phyloP scores from a whole-genome alignment of 495 filamentous ascomycete species.

The Hypoxylon intermedium region DNA sequence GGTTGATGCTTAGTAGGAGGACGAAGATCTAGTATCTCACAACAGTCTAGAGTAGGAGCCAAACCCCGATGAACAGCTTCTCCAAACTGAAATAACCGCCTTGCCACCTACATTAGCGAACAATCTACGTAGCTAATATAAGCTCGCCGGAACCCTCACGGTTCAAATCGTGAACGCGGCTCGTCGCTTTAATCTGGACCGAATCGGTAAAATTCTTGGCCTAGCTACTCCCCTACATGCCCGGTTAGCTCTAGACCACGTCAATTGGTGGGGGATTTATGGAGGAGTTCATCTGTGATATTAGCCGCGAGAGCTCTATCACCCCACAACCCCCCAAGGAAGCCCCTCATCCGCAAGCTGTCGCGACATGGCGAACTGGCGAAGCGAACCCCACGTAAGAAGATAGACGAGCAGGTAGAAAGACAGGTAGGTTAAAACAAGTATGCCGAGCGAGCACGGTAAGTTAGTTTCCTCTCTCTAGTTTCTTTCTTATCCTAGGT shows the following conservation, averaged over 20 bases:
- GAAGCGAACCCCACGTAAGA: conserved; percentile 32
- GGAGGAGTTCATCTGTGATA: conserved; percentile 36
- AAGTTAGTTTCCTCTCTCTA: conserved; percentile 10
- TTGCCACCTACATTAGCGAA: too few species aligned
- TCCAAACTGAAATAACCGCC: too few species aligned
- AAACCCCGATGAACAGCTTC: too few species aligned
- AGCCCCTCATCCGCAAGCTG: conserved; percentile 33
- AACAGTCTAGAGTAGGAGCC: too few species aligned
- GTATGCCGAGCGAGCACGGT: conserved; percentile 2
- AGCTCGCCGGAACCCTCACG: not conserved
- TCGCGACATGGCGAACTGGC: conserved; percentile 12
- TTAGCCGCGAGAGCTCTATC: conserved; percentile 43
- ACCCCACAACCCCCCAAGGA: conserved; percentile 37
- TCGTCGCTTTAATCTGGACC: conserved; percentile 35
- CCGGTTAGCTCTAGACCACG: conserved; percentile 14
- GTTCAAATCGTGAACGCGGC: not conserved
- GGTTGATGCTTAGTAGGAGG: too few species aligned
- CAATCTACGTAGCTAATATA: too few species aligned
- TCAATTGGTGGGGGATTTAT: conserved; percentile 38
- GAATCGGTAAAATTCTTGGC: conserved; percentile 30
- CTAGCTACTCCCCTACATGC: conserved; percentile 11
- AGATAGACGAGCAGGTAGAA: not conserved
- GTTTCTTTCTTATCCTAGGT: conserved; percentile 3
- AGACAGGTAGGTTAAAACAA: conserved; percentile 20
- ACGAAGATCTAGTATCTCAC: too few species aligned